Evolutionary conservation across 768 basidiomycete genomes (phyloP).

Genomic region (Ramaria sp.): DNA sequence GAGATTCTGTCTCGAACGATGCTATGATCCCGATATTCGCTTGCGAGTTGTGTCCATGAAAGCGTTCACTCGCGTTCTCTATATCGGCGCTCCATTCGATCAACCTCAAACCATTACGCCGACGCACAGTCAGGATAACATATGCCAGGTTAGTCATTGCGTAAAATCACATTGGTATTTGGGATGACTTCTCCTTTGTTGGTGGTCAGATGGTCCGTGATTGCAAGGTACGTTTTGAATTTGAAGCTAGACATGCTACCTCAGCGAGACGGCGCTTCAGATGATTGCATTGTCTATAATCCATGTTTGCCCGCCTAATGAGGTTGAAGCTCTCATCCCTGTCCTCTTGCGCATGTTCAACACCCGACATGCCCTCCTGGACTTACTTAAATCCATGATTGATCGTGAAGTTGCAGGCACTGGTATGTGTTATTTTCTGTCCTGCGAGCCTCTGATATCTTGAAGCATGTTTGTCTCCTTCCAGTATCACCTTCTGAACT

Average conservation of each 20-base stretch:
- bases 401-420: conserved; percentile 75
- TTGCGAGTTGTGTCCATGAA: conserved; percentile 75
- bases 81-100: conserved; percentile 72
- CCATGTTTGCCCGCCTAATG: conserved; percentile 68
- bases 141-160: conserved; percentile 41
- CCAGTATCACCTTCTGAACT: conserved; percentile 22
- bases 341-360: conserved; percentile 83
- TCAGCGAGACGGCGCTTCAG: conserved; percentile 28
- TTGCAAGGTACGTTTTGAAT: conserved; percentile 39
- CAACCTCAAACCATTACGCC: conserved; percentile 40
- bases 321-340: conserved; percentile 67
- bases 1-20: conserved; percentile 74
- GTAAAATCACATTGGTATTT: not conserved
- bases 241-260: conserved; percentile 48
- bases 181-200: not conserved
- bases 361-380: conserved; percentile 58
- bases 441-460: not conserved
- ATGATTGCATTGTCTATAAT: conserved; percentile 66
- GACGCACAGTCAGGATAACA: conserved; percentile 36
- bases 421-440: conserved; percentile 31
- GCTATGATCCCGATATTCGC: conserved; percentile 59
- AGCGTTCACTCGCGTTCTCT: conserved; percentile 72
- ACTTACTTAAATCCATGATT: conserved; percentile 72
- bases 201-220: conserved; percentile 53
- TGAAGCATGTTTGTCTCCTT: not conserved